Percentiles rank a stretch among this genome's conserved stretches.
Evolutionary conservation across 495 filamentous ascomycete species (phyloP).

Genomic region (Trichocladium uniseriatum): DNA sequence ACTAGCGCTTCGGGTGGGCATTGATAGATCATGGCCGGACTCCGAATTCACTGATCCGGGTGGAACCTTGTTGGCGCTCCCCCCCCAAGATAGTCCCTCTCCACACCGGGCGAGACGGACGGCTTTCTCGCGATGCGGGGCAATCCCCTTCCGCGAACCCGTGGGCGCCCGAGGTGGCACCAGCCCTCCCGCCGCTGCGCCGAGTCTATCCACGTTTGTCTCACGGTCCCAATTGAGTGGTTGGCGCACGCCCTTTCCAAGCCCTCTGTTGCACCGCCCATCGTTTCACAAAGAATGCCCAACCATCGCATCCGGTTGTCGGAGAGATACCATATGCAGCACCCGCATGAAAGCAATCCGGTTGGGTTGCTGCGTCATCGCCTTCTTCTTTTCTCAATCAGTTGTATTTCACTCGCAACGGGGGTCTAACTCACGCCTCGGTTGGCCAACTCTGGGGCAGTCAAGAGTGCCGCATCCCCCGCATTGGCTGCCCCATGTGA

Average conservation of each 20-base stretch:
- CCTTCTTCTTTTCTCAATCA: not conserved
- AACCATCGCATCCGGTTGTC: conserved; percentile 6
- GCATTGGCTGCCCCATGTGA: not conserved
- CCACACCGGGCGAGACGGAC: not conserved
- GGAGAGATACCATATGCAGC: not conserved
- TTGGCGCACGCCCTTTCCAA: conserved; percentile 6
- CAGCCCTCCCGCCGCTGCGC: not conserved
- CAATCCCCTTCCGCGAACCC: not conserved
- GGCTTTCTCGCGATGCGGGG: not conserved
- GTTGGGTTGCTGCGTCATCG: not conserved
- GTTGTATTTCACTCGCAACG: no score
- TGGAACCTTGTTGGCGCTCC: no score
- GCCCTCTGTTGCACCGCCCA: not conserved
- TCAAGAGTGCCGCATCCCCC: no score
- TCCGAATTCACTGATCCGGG: not conserved
- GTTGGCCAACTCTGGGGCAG: no score
- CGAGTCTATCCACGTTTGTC: conserved; percentile 6
- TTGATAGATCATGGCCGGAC: not conserved
- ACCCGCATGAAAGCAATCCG: not conserved
- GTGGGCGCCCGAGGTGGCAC: conserved; percentile 9
- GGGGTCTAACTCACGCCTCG: no score
- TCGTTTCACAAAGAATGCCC: not conserved
- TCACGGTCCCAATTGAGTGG: conserved; percentile 25
- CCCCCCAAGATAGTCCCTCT: no score
- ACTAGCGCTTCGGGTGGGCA: conserved; percentile 3